These are phyloP conservation scores for Saccharomyces paradoxus DNA, from an alignment of 805 yeast species.

Conservation along the genomic window DNA sequence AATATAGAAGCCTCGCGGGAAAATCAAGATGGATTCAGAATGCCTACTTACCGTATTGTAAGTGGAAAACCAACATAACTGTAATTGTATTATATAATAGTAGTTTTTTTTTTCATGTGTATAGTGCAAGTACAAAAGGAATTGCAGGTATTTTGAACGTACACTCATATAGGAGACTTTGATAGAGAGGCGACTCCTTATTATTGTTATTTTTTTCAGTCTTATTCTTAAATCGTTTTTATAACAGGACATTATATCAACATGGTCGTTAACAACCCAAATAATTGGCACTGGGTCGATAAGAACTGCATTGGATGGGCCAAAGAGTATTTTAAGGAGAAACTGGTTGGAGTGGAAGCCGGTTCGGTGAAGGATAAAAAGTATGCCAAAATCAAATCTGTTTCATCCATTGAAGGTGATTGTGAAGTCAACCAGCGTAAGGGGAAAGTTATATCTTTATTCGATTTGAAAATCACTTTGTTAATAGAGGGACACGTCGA, in stretches of 20 bases:
- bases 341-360: conserved; percentile 43
- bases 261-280: conserved; percentile 95
- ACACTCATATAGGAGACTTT: neutral
- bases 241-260: conserved; percentile 5
- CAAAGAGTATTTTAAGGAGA: conserved; percentile 58
- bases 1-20: conserved; percentile 1
- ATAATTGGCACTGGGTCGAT: conserved; percentile 99
- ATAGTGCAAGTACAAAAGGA: neutral
- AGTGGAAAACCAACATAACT: neutral
- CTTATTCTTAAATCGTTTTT: neutral
- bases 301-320: conserved; percentile 95
- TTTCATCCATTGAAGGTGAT: conserved; percentile 71
- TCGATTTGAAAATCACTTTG: conserved; percentile 66
- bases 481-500: conserved; percentile 43
- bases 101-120: neutral
- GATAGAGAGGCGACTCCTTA: neutral
- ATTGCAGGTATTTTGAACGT: neutral
- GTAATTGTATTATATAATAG: neutral
- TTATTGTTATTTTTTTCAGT: neutral
- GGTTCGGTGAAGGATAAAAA: conserved; percentile 22
- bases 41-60: neutral
- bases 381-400: conserved; percentile 29
- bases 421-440: conserved; percentile 95
- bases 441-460: conserved; percentile 88
- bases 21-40: neutral